A percentile compares a stretch with the other conserved stretches of the same genome.
Conservation (phyloP, 2,329 filamentous ascomycete genomes). For the Curvularia hawaiiensis region DNA sequence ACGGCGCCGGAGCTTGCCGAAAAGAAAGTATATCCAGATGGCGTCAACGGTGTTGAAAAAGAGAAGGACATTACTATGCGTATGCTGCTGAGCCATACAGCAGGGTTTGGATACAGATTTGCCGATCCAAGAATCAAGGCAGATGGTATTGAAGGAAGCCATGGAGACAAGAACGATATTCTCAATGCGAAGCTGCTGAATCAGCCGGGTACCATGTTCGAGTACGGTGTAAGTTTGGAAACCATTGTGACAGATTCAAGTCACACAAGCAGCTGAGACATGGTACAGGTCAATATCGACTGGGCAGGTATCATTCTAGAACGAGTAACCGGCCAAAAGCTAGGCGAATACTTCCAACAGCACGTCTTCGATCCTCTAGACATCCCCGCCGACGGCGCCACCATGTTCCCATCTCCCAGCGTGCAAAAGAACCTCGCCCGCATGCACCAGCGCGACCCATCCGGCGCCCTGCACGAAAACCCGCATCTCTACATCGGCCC, state of each 20-base stretch:
- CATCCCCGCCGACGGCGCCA: constrained; percentile 52
- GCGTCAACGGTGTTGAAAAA: constrained; percentile 45
- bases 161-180: constrained; percentile 54
- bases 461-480: constrained; percentile 45
- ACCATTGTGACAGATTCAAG: background rate
- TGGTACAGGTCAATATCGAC: constrained; percentile 54
- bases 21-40: constrained; percentile 49
- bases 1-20: constrained; percentile 45
- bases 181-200: constrained; percentile 60
- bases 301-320: constrained; percentile 58
- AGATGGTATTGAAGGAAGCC: constrained; percentile 43
- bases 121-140: constrained; percentile 53
- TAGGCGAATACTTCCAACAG: constrained; percentile 54
- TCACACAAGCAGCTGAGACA: background rate
- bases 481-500: constrained; percentile 60
- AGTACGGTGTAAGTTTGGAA: constrained; percentile 53
- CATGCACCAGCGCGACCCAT: constrained; percentile 60
- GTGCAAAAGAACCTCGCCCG: constrained; percentile 62
- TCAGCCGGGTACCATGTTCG: constrained; percentile 67
- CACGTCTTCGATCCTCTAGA: constrained; percentile 55
- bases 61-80: constrained; percentile 55
- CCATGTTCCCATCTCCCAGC: constrained; percentile 61
- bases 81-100: constrained; percentile 58
- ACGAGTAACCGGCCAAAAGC: constrained; percentile 48
- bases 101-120: constrained; percentile 57